Conservation (phyloP, 2,329 filamentous ascomycete genomes). For the Penicillium vulpinum region DNA sequence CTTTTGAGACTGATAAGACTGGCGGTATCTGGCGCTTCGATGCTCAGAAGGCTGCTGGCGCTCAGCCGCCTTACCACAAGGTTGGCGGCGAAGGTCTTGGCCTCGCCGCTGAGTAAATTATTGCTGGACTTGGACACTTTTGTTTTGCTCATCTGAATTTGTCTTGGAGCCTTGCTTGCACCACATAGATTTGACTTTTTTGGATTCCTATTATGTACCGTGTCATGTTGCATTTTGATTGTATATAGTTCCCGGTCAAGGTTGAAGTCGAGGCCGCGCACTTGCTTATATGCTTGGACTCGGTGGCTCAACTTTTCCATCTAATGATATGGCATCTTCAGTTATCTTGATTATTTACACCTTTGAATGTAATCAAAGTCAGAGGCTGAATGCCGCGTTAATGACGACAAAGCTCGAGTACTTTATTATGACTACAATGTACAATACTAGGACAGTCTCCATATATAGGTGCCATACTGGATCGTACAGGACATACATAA, state of each 20-base stretch:
- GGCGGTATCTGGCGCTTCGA: conserved; percentile 71
- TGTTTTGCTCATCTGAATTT: background rate
- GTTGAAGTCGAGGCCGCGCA: conserved; percentile 10
- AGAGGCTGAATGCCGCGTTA: background rate
- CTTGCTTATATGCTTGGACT: conserved; percentile 8
- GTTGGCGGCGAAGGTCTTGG: conserved; percentile 44
- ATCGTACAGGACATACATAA: conserved; percentile 28
- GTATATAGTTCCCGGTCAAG: conserved; percentile 24
- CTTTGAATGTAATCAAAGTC: background rate
- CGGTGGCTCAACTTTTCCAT: conserved; percentile 13
- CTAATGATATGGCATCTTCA: conserved; percentile 21
- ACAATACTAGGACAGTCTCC: background rate
- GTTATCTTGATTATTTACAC: background rate
- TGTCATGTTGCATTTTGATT: conserved; percentile 22
- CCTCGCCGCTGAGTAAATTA: conserved; percentile 21
- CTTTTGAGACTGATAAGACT: conserved; percentile 64
- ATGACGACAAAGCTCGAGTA: background rate
- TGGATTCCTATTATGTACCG: conserved; percentile 12
- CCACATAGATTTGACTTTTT: conserved; percentile 22
- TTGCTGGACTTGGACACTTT: background rate
- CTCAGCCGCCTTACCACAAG: conserved; percentile 46
- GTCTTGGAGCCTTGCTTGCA: conserved; percentile 1
- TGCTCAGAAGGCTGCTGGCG: conserved; percentile 50
- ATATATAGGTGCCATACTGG: conserved; percentile 3
- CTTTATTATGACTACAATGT: background rate